These are phyloP conservation scores for Capsicum baccatum DNA, from an alignment of 257 asterid genomes.

Conservation along the genomic window DNA sequence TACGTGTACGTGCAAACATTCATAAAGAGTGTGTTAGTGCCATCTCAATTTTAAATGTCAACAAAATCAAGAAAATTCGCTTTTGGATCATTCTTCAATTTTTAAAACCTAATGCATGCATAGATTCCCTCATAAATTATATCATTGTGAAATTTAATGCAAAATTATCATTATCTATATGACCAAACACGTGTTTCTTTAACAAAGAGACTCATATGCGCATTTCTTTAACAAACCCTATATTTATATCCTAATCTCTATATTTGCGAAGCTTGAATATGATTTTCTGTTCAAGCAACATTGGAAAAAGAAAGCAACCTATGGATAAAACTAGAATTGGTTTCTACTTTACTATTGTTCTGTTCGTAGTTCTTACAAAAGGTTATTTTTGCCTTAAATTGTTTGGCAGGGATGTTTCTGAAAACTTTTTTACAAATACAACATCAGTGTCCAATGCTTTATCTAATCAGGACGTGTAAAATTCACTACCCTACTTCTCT, in stretches of 20 bases:
- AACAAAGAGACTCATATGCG: neutral
- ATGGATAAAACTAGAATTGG: neutral
- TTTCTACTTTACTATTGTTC: neutral
- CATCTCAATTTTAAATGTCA: constrained; percentile 1
- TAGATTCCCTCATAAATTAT: neutral
- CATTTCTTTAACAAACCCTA: neutral
- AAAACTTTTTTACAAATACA: constrained; percentile 22
- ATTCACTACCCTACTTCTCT: neutral
- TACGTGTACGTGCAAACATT: constrained; percentile 2
- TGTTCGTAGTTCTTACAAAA: constrained; percentile 18
- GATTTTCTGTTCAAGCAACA: neutral
- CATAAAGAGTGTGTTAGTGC: neutral
- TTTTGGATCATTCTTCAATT: neutral
- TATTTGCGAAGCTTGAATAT: neutral
- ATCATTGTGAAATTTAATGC: neutral
- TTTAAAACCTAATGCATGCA: neutral
- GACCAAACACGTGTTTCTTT: too few relatives aligned
- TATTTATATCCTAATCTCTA: neutral
- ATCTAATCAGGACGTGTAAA: constrained; percentile 17
- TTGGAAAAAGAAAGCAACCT: neutral
- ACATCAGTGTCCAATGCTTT: neutral
- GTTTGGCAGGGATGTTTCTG: constrained; percentile 39
- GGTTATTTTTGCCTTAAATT: neutral
- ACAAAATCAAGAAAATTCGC: neutral
- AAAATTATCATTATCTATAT: neutral